Evolutionary conservation across 345 rosid species (phyloP).

Genomic region (Hypericum androsaemum): DNA sequence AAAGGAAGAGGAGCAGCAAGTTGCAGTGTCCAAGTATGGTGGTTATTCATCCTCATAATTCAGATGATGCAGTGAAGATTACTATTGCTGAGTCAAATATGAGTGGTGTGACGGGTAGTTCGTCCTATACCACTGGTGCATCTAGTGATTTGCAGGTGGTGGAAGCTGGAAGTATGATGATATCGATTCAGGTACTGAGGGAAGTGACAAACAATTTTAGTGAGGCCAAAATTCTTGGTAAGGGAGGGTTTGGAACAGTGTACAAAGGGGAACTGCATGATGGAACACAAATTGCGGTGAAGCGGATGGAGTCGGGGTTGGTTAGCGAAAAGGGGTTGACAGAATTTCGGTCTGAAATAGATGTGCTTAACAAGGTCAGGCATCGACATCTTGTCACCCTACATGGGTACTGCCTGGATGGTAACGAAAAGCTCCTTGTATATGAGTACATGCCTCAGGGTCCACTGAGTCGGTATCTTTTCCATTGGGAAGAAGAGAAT

Average conservation of each 20-base stretch:
- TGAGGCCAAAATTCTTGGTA: conserved; percentile 3
- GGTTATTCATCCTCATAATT: conserved; percentile 6
- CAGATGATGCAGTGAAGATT: conserved; percentile 3
- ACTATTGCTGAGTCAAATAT: conserved; percentile 1
- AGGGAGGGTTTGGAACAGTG: conserved; percentile 4
- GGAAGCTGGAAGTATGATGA: conserved; percentile 3
- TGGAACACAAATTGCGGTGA: conserved; percentile 6
- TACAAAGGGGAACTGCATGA: conserved; percentile 8
- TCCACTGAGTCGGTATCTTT: conserved; percentile 2
- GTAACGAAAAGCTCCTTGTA: conserved; percentile 4
- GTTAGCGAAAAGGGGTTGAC: not conserved
- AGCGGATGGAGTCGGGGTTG: conserved; percentile 5
- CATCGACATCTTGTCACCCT: conserved; percentile 2
- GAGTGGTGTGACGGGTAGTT: not conserved
- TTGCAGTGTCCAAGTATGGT: conserved; percentile 5
- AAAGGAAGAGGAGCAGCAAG: conserved; percentile 1
- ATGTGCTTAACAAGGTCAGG: conserved; percentile 1
- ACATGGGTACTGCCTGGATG: conserved; percentile 7
- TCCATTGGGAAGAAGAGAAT: conserved; percentile 3
- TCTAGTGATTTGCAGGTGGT: conserved; percentile 1
- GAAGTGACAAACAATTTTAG: conserved; percentile 5
- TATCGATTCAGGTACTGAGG: conserved; percentile 4
- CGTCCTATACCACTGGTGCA: not conserved
- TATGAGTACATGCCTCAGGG: conserved; percentile 10
- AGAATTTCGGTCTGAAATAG: conserved; percentile 3